Evolutionary conservation across 78 protist species (phyloP).

Genomic region (Dictyostelium firmibasis): DNA sequence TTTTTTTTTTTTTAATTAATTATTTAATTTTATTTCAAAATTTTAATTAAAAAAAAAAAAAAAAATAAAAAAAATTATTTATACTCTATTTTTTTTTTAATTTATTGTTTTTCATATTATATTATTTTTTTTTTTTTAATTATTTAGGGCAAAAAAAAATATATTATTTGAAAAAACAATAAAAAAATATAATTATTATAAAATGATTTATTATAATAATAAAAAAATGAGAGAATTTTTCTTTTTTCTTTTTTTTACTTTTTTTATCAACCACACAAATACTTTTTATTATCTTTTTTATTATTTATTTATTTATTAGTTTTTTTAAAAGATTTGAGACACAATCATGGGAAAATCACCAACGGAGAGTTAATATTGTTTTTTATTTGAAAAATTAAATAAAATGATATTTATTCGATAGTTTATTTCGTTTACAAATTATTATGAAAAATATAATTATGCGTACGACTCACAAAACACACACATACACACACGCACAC

Average conservation of each 20-base stretch:
- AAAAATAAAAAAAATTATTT: no score
- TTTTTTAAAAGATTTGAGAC: neutral
- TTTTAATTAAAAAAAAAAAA: no score
- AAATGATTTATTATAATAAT: no score
- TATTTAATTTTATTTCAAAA: no score
- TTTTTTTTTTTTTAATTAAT: no score
- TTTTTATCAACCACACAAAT: neutral
- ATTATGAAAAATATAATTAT: neutral
- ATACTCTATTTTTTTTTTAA: no score
- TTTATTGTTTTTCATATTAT: no score
- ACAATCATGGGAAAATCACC: neutral
- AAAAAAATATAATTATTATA: no score
- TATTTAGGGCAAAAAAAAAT: no score
- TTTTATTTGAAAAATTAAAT: neutral
- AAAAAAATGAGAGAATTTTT: neutral
- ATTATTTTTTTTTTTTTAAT: no score
- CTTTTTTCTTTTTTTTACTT: no score
- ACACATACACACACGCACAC: neutral
- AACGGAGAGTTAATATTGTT: neutral
- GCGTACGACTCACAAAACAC: neutral
- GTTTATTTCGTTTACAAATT: neutral
- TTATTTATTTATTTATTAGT: no score
- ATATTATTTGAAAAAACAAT: neutral
- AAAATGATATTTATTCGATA: neutral
- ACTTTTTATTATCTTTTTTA: neutral